Base-by-base conservation (phyloP, 768 basidiomycete genomes). In the Rossbeevera mucosa region DNA sequence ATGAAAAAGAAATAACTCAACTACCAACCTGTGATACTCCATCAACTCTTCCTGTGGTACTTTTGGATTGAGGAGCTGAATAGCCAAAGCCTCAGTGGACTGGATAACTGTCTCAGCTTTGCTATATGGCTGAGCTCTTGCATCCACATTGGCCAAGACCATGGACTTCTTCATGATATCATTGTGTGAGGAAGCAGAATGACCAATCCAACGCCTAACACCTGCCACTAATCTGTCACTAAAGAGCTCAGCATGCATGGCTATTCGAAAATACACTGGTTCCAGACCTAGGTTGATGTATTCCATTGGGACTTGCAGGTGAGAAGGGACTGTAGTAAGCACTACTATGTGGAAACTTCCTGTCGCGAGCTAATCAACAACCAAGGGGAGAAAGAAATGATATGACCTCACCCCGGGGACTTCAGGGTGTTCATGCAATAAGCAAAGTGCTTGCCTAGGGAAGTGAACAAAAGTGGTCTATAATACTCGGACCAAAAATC, bases 401-500 rank as follows among this genome's bases (percentile, higher is more conserved):
- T 20, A 16, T 22, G 20, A 24, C 47, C 85, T 48, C 57, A 88
- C 91, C 88, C 89, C 26, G 88, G 88, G 2, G 91, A 74, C 64
- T 89, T 91, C 45, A 88, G 68, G 4, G 90, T 92, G 55, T 91
- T 92, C 86, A 94, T 93, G n/a, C 84, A 86, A 71, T 85, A 94
- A 11, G 88, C 90, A 70, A 94, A 94, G 63, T 93, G 91, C 64
- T 91, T 89, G 16, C 85, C 87, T 48, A 94, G 70, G 5, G 85
- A 84, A 0, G 93, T 94, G 70, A 92, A 92, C 46, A 92, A 65
- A 50, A 85, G 67, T 9, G 93, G 92, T 6, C 90, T 76, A 61
- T 95, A 95, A 71, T 94, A 94, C 65, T 91, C 89, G 2, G 84
- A 78, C 91, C 91, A 94, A 63, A 86, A 93, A 56, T 91, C 90